phyloP scores from a whole-genome alignment of 176 grass and related monocot species.

The Otatea glauca region DNA sequence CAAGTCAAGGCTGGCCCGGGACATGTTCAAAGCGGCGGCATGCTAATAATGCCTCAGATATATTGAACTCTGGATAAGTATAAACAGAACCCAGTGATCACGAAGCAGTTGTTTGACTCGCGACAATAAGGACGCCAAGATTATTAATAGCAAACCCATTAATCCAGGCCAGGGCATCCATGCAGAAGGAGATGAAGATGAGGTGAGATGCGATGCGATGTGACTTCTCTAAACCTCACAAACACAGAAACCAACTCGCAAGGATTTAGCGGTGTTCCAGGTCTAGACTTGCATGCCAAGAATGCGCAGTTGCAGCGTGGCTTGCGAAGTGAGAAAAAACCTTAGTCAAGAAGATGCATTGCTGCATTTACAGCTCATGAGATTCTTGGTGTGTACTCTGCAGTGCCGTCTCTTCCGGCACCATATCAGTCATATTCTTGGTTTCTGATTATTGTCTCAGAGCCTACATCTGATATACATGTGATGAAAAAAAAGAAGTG shows the following conservation, averaged over 20 bases:
- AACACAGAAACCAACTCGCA: background rate
- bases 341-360: slow-evolving; percentile 13
- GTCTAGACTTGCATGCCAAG: slow-evolving; percentile 32
- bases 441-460: slow-evolving; percentile 1
- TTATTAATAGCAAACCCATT: background rate
- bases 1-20: background rate
- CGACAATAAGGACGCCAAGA: slow-evolving; percentile 26
- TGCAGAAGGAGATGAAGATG: slow-evolving; percentile 1
- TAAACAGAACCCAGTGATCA: background rate
- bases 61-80: slow-evolving; percentile 27
- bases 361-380: background rate
- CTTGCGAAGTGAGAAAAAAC: slow-evolving; percentile 13
- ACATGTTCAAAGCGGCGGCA: slow-evolving; percentile 22
- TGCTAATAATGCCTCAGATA: slow-evolving; percentile 26
- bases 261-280: background rate
- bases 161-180: background rate
- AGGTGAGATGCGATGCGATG: background rate
- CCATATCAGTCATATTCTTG: slow-evolving; percentile 35
- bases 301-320: background rate
- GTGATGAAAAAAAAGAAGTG: background rate
- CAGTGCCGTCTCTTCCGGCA: slow-evolving; percentile 8
- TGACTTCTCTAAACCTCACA: background rate
- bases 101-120: slow-evolving; percentile 24
- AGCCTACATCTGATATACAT: background rate
- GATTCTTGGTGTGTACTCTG: slow-evolving; percentile 47